Evolutionary conservation across 495 filamentous ascomycete genomes (phyloP).

Genomic region (Barbatosphaeria neglecta): DNA sequence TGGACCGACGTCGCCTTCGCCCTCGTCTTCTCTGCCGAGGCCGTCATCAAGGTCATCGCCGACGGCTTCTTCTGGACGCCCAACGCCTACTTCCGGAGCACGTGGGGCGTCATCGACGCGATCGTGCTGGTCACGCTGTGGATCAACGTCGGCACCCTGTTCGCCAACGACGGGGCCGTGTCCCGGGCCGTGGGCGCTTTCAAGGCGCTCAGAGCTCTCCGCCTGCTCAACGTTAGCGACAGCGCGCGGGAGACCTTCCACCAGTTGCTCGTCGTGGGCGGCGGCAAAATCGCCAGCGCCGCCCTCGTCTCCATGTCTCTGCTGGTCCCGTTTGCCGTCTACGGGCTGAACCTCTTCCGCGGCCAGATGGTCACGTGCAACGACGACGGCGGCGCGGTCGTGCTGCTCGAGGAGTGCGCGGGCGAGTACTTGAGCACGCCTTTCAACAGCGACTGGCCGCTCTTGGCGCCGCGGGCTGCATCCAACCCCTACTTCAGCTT

Average conservation of each 20-base stretch:
- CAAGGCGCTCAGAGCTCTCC: slow-evolving; percentile 89
- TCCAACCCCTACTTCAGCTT: slow-evolving; percentile 82
- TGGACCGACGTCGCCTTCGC: slow-evolving; percentile 89
- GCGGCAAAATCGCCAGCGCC: slow-evolving; percentile 74
- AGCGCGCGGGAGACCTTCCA: slow-evolving; percentile 95
- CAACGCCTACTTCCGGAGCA: slow-evolving; percentile 91
- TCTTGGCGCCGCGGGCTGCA: slow-evolving; percentile 70
- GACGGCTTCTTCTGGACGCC: slow-evolving; percentile 97
- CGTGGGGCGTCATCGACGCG: slow-evolving; percentile 95
- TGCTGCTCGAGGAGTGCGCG: slow-evolving; percentile 60
- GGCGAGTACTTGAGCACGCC: slow-evolving; percentile 70
- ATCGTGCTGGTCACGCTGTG: slow-evolving; percentile 88
- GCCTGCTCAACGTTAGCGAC: slow-evolving; percentile 89
- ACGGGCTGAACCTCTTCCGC: slow-evolving; percentile 84
- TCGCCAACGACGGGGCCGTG: slow-evolving; percentile 65
- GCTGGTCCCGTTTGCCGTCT: slow-evolving; percentile 92
- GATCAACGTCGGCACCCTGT: slow-evolving; percentile 81
- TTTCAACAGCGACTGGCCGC: slow-evolving; percentile 59
- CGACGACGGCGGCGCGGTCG: slow-evolving; percentile 43
- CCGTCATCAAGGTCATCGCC: slow-evolving; percentile 84
- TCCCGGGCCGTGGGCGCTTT: slow-evolving; percentile 90
- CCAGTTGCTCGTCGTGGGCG: slow-evolving; percentile 84
- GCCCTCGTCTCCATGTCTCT: slow-evolving; percentile 90
- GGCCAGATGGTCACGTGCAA: slow-evolving; percentile 75
- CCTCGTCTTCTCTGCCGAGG: slow-evolving; percentile 75